Evolutionary conservation across 2,329 filamentous ascomycete genomes (phyloP).

Genomic region (Penicillium sp.): DNA sequence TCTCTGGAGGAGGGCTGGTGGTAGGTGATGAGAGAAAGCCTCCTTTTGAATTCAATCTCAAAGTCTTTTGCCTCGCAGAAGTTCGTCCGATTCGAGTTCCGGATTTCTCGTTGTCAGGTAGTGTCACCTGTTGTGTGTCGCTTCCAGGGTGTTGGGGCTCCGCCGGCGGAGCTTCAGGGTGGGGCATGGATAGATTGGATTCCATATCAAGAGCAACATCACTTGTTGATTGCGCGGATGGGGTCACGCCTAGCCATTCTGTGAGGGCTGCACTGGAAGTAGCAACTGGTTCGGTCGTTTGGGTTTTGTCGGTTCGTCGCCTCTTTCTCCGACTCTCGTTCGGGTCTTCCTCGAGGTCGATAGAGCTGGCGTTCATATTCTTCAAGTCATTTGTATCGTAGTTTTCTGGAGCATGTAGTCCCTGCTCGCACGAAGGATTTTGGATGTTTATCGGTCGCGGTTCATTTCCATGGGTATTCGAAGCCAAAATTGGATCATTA

Average conservation of each 20-base stretch:
- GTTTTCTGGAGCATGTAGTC: not conserved
- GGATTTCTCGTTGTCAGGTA: not conserved
- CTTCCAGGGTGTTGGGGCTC: not conserved
- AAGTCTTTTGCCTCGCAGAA: constrained; percentile 51
- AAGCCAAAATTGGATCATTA: not conserved
- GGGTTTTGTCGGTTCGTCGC: constrained; percentile 30
- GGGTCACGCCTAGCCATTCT: constrained; percentile 13
- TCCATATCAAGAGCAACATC: not conserved
- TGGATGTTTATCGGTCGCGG: not conserved
- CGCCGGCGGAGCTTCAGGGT: constrained; percentile 1
- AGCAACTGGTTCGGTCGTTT: constrained; percentile 7
- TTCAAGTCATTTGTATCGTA: not conserved
- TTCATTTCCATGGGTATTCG: not conserved
- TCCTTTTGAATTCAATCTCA: constrained; percentile 46
- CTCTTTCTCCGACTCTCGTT: constrained; percentile 38
- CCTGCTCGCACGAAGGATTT: not conserved
- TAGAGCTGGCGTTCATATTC: not conserved
- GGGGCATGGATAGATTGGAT: not conserved
- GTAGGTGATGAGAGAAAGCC: constrained; percentile 44
- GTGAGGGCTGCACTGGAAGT: constrained; percentile 13
- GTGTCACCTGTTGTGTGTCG: not conserved
- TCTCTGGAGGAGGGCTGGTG: constrained; percentile 17
- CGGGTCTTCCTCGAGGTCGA: constrained; percentile 29
- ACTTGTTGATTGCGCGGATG: no score
- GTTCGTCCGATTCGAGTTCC: not conserved